These are phyloP conservation scores for Tricholoma matsutake DNA, from an alignment of 768 basidiomycete genomes.

Conservation along the genomic window DNA sequence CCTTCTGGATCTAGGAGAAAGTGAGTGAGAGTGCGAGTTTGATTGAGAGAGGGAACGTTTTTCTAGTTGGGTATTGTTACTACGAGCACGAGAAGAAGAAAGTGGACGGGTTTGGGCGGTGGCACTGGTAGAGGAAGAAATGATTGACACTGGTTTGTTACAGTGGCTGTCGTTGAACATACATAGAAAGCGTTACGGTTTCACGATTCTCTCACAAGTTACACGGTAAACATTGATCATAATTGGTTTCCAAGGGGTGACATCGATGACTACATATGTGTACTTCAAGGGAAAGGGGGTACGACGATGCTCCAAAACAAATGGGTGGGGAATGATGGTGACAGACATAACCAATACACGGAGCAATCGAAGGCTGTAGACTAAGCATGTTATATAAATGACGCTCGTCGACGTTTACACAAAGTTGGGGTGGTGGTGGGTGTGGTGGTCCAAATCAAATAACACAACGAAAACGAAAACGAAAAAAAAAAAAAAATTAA, in stretches of 20 bases:
- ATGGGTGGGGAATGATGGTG: slow-evolving; percentile 36
- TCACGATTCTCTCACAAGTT: too few relatives aligned
- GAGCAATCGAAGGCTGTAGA: slow-evolving; percentile 24
- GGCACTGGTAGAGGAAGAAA: not conserved
- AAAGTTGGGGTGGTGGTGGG: too few relatives aligned
- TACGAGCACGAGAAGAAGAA: not conserved
- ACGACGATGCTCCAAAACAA: slow-evolving; percentile 57
- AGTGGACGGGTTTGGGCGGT: not conserved
- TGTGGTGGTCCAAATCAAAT: slow-evolving; percentile 13
- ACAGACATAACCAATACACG: slow-evolving; percentile 15
- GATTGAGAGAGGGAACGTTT: not conserved
- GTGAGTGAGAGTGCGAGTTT: not conserved
- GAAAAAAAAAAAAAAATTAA: not conserved
- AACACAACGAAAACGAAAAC: not conserved
- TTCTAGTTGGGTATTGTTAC: not conserved
- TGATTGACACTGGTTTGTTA: too few relatives aligned
- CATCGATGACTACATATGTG: too few relatives aligned
- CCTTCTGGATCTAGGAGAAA: not conserved
- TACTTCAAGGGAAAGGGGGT: too few relatives aligned
- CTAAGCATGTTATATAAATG: too few relatives aligned
- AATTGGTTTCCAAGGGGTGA: too few relatives aligned
- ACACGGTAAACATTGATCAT: too few relatives aligned
- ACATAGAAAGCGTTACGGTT: too few relatives aligned
- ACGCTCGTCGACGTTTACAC: slow-evolving; percentile 21
- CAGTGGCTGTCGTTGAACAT: too few relatives aligned